Conservation (phyloP, 305 asterid species). For the Solanum chacoense region DNA sequence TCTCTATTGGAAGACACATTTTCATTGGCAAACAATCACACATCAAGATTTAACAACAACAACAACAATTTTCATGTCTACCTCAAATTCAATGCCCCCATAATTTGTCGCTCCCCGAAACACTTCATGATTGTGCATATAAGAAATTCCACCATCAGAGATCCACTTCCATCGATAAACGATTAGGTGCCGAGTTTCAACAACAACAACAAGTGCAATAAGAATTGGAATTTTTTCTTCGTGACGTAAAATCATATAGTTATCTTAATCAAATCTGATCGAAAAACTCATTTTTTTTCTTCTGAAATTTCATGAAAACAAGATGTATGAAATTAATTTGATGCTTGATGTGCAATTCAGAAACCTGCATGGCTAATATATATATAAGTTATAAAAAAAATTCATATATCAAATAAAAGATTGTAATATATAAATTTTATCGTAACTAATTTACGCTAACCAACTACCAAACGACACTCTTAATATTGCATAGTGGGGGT, state of each 20-base stretch:
- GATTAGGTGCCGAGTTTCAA: neutral
- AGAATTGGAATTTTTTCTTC: neutral
- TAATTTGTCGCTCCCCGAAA: neutral
- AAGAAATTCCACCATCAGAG: neutral
- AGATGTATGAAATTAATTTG: neutral
- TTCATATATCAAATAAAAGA: neutral
- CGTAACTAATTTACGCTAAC: neutral
- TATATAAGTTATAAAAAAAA: neutral
- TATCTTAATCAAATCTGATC: neutral
- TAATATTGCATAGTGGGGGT: neutral
- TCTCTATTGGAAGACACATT: neutral
- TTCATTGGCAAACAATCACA: neutral
- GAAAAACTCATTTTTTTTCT: neutral
- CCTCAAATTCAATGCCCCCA: neutral
- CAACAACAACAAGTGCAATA: neutral
- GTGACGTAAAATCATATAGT: neutral
- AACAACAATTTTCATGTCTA: neutral
- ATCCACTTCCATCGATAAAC: neutral
- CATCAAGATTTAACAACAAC: neutral
- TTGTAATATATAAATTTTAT: neutral
- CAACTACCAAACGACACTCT: neutral
- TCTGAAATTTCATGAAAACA: neutral
- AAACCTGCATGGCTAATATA: neutral
- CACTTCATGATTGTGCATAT: neutral
- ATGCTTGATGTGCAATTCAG: neutral